Conservation (phyloP, 225 moss, liverwort and hornwort species). For the Straminergon stramineum region DNA sequence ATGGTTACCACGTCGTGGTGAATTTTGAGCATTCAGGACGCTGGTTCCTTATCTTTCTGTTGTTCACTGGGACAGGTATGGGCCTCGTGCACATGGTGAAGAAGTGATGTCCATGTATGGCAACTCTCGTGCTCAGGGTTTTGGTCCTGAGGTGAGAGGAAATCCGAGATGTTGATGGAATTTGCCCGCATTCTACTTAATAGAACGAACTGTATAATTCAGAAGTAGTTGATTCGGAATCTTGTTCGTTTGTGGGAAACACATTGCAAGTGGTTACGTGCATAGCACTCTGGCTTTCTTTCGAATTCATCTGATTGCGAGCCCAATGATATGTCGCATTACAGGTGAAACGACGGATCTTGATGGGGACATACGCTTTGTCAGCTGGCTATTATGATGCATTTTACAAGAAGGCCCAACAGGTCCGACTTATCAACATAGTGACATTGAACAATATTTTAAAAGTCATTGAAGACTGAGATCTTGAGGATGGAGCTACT, state of each 20-base stretch:
- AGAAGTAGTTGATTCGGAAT: neutral
- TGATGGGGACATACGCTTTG: constrained; percentile 93
- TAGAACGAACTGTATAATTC: neutral
- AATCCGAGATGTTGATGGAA: neutral
- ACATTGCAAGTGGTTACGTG: neutral
- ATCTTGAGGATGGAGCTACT: neutral
- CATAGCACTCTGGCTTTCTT: neutral
- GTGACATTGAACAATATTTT: neutral
- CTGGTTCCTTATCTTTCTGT: neutral
- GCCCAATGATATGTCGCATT: neutral
- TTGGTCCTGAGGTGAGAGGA: constrained; percentile 63
- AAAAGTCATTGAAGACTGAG: neutral
- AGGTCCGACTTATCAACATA: constrained; percentile 25
- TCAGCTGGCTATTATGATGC: constrained; percentile 98
- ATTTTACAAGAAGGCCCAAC: constrained; percentile 95
- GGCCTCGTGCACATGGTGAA: constrained; percentile 62
- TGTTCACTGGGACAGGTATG: constrained; percentile 45
- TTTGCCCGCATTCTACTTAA: neutral
- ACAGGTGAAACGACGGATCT: constrained; percentile 89
- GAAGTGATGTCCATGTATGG: constrained; percentile 83
- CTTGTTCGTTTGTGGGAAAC: neutral
- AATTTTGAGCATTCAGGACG: neutral
- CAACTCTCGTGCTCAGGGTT: constrained; percentile 75
- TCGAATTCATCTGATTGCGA: neutral
- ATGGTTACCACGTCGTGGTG: neutral